Percentiles rank a stretch among this genome's conserved stretches.
Conservation (phyloP, 2,329 filamentous ascomycete genomes). For the Cordyceps javanica region DNA sequence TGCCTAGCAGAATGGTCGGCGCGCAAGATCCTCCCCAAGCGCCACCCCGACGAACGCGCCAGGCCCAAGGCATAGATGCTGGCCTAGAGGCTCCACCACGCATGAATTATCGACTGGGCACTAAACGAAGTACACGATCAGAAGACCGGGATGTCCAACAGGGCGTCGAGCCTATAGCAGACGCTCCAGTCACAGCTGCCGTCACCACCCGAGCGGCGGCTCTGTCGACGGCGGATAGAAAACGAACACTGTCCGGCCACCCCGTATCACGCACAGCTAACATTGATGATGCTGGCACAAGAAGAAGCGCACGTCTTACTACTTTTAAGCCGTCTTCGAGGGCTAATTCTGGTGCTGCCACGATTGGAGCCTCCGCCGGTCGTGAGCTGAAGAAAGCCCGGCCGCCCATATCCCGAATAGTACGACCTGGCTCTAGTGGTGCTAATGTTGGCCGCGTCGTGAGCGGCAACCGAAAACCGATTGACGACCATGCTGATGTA, state of each 20-base stretch:
- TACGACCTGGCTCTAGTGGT: constrained; percentile 59
- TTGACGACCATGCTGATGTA: constrained; percentile 60
- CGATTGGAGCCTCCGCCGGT: constrained; percentile 51
- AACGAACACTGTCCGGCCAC: constrained; percentile 89
- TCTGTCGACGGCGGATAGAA: constrained; percentile 56
- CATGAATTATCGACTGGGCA: constrained; percentile 51
- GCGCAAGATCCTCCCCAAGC: constrained; percentile 45
- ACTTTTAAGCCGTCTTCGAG: constrained; percentile 65
- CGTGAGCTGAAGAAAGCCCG: constrained; percentile 80
- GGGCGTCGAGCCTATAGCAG: constrained; percentile 33
- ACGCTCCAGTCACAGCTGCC: constrained; percentile 31
- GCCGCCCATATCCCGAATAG: constrained; percentile 59
- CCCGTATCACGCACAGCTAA: constrained; percentile 47
- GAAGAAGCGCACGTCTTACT: constrained; percentile 66
- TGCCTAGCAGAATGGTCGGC: constrained; percentile 18
- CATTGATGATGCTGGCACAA: constrained; percentile 52
- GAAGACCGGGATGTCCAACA: constrained; percentile 31
- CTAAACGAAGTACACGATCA: constrained; percentile 34
- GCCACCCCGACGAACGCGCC: constrained; percentile 47
- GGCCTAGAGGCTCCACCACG: constrained; percentile 56
- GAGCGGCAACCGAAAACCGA: constrained; percentile 79
- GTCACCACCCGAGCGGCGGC: constrained; percentile 33
- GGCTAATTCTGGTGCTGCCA: constrained; percentile 50
- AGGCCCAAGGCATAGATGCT: constrained; percentile 45
- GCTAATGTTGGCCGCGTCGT: constrained; percentile 79